Base-by-base conservation (phyloP, 2,329 filamentous ascomycete species). In the Plectosphaerella cucumerina region DNA sequence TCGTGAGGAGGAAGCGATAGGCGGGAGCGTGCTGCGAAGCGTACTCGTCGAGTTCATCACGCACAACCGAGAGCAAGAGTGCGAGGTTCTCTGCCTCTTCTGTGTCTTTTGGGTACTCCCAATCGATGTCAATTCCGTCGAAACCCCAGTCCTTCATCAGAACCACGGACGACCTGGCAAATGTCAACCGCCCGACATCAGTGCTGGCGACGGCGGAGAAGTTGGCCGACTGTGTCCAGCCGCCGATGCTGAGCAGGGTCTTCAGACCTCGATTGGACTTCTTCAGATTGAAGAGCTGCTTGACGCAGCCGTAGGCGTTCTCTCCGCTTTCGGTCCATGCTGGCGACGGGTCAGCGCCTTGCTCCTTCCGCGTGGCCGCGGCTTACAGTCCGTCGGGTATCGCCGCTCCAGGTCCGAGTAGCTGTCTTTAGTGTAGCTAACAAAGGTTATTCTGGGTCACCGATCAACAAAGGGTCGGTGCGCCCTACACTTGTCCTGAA, bases 181-280 rank as follows among this genome's bases (percentile, higher is more conserved):
- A 97, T 1, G 65, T 78, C 31, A 76, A 73, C 6, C 91, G 81
- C 9, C 90, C 90, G 21, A 78, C 69, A 0, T 82, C 75, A 0
- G 87, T 90, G 41, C 87, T 87, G 1, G 87, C 86, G 0, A 90
- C 87, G 23, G 70, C 72, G 15, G 81, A 78, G 69, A 97, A 95
- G 71, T 96, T 94, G 66, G 81, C 74, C 56, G 86, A 89, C 68
- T 95, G 96, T 0, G 91, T 96, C 91, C 90, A 97, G 47, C 92
- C 92, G 54, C 92, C 92, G 55, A 97, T 89, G 49, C 86, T 91
- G 4, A 97, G 80, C 12, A 97, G 77, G 4, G 93, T 75, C 68
- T 96, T 96, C 53, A 97, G 76, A 58, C 91, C 85, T 44, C 90
- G 86, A 68, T 96, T 89, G 55, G 79, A 75, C 57, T 83, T 82